These are phyloP conservation scores for Fusarium pseudocircinatum DNA, from an alignment of 2,329 filamentous ascomycete species.

Conservation along the genomic window DNA sequence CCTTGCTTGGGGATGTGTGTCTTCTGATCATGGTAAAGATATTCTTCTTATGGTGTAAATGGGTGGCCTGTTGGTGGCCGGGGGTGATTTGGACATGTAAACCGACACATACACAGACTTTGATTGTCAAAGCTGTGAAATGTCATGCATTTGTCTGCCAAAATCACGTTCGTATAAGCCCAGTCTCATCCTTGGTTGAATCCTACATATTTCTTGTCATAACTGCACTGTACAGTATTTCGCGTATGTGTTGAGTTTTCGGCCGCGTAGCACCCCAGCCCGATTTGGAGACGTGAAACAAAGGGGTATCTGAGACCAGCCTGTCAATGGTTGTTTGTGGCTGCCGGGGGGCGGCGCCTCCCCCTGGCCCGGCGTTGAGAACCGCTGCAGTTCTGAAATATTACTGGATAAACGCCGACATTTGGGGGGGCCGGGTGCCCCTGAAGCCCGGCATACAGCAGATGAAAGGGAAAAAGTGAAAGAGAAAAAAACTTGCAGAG, in stretches of 20 bases:
- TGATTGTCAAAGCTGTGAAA: neutral
- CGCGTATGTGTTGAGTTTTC: slow-evolving; percentile 9
- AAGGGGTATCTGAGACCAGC: slow-evolving; percentile 23
- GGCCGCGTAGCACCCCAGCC: slow-evolving; percentile 31
- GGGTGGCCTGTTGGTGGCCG: slow-evolving; percentile 7
- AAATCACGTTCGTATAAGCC: slow-evolving; percentile 8
- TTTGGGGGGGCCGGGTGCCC: slow-evolving; percentile 28
- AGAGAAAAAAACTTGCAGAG: slow-evolving; percentile 16
- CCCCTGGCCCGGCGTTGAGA: slow-evolving; percentile 36
- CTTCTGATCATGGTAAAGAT: slow-evolving; percentile 16
- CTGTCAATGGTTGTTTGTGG: slow-evolving; percentile 36
- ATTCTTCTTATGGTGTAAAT: slow-evolving; percentile 1
- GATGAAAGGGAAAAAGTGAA: neutral
- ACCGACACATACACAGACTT: neutral
- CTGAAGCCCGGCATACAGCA: slow-evolving; percentile 27
- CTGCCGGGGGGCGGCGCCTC: slow-evolving; percentile 40
- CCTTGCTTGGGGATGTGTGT: slow-evolving; percentile 5
- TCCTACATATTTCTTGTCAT: neutral
- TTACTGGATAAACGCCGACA: slow-evolving; percentile 20
- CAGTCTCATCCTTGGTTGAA: slow-evolving; percentile 14
- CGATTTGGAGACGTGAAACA: slow-evolving; percentile 42
- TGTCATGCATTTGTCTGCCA: slow-evolving; percentile 24
- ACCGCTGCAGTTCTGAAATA: slow-evolving; percentile 9
- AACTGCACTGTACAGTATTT: slow-evolving; percentile 11
- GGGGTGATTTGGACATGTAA: neutral